Evolutionary conservation across 2,329 filamentous ascomycete species (phyloP).

Genomic region (Diplodia seriata): DNA sequence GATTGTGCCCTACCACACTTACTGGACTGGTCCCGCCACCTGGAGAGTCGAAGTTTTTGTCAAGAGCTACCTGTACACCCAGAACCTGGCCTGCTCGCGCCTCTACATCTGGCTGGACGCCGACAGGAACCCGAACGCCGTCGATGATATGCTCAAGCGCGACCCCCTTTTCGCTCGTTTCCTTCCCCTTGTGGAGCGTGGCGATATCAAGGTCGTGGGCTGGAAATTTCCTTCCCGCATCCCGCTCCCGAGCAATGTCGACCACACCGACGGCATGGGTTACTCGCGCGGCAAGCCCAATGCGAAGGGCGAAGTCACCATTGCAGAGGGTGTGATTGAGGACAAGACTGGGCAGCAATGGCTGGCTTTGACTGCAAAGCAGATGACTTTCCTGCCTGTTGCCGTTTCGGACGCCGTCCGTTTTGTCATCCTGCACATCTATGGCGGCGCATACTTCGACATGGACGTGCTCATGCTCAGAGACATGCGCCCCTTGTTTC

Average conservation of each 20-base stretch:
- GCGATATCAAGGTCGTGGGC: conserved; percentile 59
- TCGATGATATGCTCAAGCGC: conserved; percentile 59
- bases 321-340: conserved; percentile 61
- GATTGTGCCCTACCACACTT: conserved; percentile 63
- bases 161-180: conserved; percentile 62
- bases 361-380: conserved; percentile 61
- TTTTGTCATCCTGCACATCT: conserved; percentile 62
- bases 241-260: conserved; percentile 56
- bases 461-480: conserved; percentile 64
- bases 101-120: conserved; percentile 63
- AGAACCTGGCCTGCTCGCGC: conserved; percentile 62
- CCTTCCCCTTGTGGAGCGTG: conserved; percentile 60
- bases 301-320: conserved; percentile 49
- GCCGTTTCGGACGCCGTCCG: conserved; percentile 64
- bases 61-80: conserved; percentile 64
- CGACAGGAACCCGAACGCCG: conserved; percentile 58
- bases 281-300: conserved; percentile 55
- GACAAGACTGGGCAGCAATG: conserved; percentile 59
- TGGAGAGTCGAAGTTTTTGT: conserved; percentile 64
- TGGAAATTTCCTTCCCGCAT: conserved; percentile 64
- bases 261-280: conserved; percentile 58
- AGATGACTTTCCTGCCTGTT: conserved; percentile 65
- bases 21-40: conserved; percentile 64
- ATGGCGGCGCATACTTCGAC: conserved; percentile 63
- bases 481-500: conserved; percentile 61